Conservation (phyloP, 805 yeast species). For the Candida insectorum region DNA sequence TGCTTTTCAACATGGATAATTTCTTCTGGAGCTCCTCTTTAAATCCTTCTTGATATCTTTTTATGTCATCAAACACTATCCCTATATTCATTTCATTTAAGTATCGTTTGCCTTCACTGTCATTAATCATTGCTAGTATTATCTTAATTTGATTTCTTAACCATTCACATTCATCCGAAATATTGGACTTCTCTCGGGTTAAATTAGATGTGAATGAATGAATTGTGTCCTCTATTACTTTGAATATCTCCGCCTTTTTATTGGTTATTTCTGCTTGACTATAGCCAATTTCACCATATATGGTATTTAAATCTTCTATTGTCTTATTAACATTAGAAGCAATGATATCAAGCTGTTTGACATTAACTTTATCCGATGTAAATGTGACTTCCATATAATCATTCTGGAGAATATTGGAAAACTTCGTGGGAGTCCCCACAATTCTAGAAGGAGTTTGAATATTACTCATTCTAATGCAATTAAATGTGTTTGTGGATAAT, state of each 20-base stretch:
- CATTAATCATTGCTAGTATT: slow-evolving; percentile 38
- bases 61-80: slow-evolving; percentile 26
- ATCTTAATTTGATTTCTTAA: slow-evolving; percentile 39
- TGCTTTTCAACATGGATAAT: slow-evolving; percentile 9
- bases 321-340: slow-evolving; percentile 34
- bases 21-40: slow-evolving; percentile 11
- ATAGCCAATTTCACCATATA: slow-evolving; percentile 55
- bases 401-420: slow-evolving; percentile 1
- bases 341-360: slow-evolving; percentile 24
- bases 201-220: slow-evolving; percentile 30
- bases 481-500: no score
- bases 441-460: slow-evolving; percentile 9
- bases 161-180: slow-evolving; percentile 45
- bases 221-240: slow-evolving; percentile 47
- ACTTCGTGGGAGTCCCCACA: slow-evolving; percentile 4
- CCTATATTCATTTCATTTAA: slow-evolving; percentile 24
- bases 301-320: slow-evolving; percentile 38
- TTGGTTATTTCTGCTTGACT: slow-evolving; percentile 45
- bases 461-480: slow-evolving; percentile 6
- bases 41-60: slow-evolving; percentile 26
- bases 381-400: slow-evolving; percentile 2
- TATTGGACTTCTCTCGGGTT: slow-evolving; percentile 35
- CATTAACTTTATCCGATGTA: slow-evolving; percentile 1
- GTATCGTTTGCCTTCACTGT: slow-evolving; percentile 25
- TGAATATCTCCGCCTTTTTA: slow-evolving; percentile 50